These are phyloP conservation scores for Lentinula lateritia DNA, from an alignment of 768 basidiomycete genomes.

Conservation along the genomic window DNA sequence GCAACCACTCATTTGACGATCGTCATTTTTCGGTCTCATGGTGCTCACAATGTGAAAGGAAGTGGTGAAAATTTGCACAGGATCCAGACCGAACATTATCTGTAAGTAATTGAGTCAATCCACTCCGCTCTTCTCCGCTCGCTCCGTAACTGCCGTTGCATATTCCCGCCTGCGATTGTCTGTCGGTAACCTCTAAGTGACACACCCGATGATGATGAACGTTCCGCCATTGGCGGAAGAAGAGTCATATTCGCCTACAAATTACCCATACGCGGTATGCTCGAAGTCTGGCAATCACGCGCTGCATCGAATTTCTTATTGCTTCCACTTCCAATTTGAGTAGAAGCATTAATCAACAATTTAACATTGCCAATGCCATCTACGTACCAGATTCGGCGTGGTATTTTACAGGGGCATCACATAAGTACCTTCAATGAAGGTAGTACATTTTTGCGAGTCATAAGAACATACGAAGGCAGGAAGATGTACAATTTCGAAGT, in stretches of 20 bases:
- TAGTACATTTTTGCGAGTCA: too few species aligned
- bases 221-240: background rate
- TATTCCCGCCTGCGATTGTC: background rate
- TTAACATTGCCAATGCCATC: too few species aligned
- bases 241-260: background rate
- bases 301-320: too few species aligned
- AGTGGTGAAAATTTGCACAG: background rate
- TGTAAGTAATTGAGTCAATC: background rate
- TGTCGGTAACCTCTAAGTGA: background rate
- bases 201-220: background rate
- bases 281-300: too few species aligned
- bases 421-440: too few species aligned
- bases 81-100: background rate
- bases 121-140: background rate
- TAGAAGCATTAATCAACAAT: too few species aligned
- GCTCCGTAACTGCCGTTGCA: background rate
- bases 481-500: too few species aligned
- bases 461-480: too few species aligned
- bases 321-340: too few species aligned
- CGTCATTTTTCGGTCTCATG: background rate
- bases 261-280: background rate
- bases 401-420: too few species aligned
- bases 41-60: background rate
- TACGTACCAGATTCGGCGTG: too few species aligned
- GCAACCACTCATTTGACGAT: slow-evolving; percentile 24